Evolutionary conservation across 1,284 basidiomycete species (phyloP).

Genomic region (Malassezia brasiliensis): DNA sequence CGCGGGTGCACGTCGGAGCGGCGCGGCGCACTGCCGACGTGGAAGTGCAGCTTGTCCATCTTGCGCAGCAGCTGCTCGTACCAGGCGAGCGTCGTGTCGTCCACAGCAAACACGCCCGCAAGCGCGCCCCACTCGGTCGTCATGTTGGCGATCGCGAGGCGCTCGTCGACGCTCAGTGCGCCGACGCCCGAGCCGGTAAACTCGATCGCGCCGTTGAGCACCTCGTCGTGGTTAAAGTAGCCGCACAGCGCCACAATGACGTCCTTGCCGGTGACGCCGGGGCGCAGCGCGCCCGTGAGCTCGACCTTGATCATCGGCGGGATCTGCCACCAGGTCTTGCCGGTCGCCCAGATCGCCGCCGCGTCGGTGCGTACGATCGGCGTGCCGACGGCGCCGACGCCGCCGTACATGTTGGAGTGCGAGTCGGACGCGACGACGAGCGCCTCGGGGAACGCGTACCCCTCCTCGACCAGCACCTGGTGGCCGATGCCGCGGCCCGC

Average conservation of each 20-base stretch:
- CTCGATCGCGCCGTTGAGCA: slow-evolving; percentile 95
- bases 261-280: slow-evolving; percentile 94
- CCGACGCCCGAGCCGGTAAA: slow-evolving; percentile 87
- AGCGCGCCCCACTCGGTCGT: slow-evolving; percentile 99
- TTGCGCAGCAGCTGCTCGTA: slow-evolving; percentile 71
- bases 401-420: slow-evolving; percentile 98
- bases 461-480: slow-evolving; percentile 46
- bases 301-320: slow-evolving; percentile 93
- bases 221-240: slow-evolving; percentile 92
- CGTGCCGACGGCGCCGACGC: slow-evolving; percentile 91
- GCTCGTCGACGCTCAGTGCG: slow-evolving; percentile 74
- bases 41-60: slow-evolving; percentile 69
- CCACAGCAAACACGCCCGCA: slow-evolving; percentile 87
- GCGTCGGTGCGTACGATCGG: slow-evolving; percentile 73
- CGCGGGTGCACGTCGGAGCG: slow-evolving; percentile 65
- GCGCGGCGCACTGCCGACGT: slow-evolving; percentile 51
- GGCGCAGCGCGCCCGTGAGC: slow-evolving; percentile 67
- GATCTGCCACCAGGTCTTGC: slow-evolving; percentile 99
- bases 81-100: slow-evolving; percentile 72
- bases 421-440: slow-evolving; percentile 72
- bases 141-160: slow-evolving; percentile 79
- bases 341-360: slow-evolving; percentile 94
- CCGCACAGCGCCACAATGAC: slow-evolving; percentile 96
- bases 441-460: slow-evolving; percentile 47
- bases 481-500: slow-evolving; percentile 90